A percentile compares a stretch with the other conserved stretches of the same genome.
These are phyloP conservation scores for Silene noctiflora DNA, from an alignment of 179 eudicot species.

Conservation along the genomic window DNA sequence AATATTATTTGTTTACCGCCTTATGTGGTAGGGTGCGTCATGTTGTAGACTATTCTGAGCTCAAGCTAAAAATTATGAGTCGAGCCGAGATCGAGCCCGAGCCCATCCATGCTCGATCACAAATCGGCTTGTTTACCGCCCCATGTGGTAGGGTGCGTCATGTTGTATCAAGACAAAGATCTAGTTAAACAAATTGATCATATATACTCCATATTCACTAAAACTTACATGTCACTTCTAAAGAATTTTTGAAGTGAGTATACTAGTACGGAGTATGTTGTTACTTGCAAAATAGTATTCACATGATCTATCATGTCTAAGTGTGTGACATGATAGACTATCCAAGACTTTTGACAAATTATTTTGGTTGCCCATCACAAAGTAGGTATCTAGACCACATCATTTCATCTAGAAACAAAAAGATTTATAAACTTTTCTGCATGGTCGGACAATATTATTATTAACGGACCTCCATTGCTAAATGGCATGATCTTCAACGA, in stretches of 20 bases:
- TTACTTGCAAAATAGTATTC: neutral
- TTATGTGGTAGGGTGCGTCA: too few species aligned
- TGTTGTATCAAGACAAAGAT: neutral
- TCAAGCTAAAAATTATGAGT: too few species aligned
- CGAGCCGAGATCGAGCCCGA: too few species aligned
- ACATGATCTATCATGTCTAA: neutral
- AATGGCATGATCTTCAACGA: neutral
- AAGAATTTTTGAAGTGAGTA: too few species aligned
- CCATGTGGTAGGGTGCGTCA: neutral
- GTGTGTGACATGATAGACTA: neutral
- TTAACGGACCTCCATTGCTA: neutral
- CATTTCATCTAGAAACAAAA: neutral
- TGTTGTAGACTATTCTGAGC: too few species aligned
- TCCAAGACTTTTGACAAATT: too few species aligned
- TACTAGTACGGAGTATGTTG: too few species aligned
- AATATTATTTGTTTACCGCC: too few species aligned
- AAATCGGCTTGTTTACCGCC: too few species aligned
- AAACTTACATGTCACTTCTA: neutral
- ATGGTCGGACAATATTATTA: neutral
- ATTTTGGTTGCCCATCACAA: neutral
- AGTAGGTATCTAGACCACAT: neutral
- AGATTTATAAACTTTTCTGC: neutral
- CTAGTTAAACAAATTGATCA: neutral
- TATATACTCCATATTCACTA: too few species aligned
- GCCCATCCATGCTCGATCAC: too few species aligned